These are phyloP conservation scores for Fremontodendron californicum DNA, from an alignment of 345 rosid species.

Conservation along the genomic window DNA sequence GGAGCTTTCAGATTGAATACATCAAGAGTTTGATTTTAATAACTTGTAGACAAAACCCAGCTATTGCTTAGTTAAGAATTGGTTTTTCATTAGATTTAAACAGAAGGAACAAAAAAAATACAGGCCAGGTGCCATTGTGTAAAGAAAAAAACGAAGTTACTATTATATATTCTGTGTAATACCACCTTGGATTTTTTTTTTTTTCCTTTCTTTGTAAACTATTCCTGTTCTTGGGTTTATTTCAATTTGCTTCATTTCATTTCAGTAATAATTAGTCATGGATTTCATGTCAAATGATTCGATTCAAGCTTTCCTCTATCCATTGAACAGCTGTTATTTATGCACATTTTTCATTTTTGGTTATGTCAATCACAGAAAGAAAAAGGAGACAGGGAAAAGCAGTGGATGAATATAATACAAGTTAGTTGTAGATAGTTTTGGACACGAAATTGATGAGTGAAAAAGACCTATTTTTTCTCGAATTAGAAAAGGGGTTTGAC, in stretches of 20 bases:
- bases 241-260: background rate
- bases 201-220: background rate
- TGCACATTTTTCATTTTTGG: background rate
- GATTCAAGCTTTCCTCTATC: background rate
- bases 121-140: constrained; percentile 11
- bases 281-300: background rate
- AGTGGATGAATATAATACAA: constrained; percentile 25
- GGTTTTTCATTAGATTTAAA: background rate
- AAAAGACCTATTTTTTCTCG: background rate
- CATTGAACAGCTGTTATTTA: background rate
- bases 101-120: background rate
- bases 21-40: background rate
- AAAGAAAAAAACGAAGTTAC: background rate
- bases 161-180: background rate
- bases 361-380: background rate
- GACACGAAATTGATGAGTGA: constrained; percentile 28
- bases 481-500: constrained; percentile 29
- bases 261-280: background rate
- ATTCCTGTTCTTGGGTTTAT: background rate
- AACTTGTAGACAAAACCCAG: background rate
- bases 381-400: background rate
- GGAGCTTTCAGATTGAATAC: constrained; percentile 9
- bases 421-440: constrained; percentile 25
- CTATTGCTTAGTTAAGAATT: background rate
- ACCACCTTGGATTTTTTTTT: background rate